These are phyloP conservation scores for Vanderwaltozyma polyspora DNA, from an alignment of 805 yeast species.

Conservation along the genomic window DNA sequence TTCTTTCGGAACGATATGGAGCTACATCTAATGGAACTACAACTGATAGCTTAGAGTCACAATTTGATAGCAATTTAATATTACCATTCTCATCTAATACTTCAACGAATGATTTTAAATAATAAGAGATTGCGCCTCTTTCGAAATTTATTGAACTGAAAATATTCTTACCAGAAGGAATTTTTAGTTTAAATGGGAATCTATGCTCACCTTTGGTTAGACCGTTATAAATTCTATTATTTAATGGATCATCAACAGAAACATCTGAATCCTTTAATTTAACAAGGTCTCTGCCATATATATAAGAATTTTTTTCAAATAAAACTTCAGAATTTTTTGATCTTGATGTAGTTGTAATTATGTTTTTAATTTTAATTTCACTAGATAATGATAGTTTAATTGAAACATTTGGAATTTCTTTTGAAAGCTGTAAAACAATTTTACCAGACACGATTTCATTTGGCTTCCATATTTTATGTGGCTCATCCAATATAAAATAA, in stretches of 20 bases:
- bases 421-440: conserved; percentile 43
- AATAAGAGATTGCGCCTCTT: conserved; percentile 68
- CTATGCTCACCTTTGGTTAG: conserved; percentile 76
- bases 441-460: conserved; percentile 66
- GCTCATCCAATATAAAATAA: neutral
- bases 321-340: conserved; percentile 41
- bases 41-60: conserved; percentile 49
- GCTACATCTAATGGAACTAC: conserved; percentile 69
- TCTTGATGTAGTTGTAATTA: conserved; percentile 39
- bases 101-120: conserved; percentile 27
- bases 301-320: conserved; percentile 47
- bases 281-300: conserved; percentile 36
- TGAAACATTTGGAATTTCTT: conserved; percentile 38
- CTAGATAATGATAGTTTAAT: conserved; percentile 48
- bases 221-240: conserved; percentile 27
- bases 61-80: conserved; percentile 27
- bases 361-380: conserved; percentile 41
- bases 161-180: conserved; percentile 57
- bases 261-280: conserved; percentile 5
- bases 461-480: conserved; percentile 48
- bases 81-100: conserved; percentile 7
- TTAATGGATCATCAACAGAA: neutral
- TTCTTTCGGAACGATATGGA: conserved; percentile 51
- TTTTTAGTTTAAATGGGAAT: conserved; percentile 72
- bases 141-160: conserved; percentile 74